These are phyloP conservation scores for Venturia asperata DNA, from an alignment of 2,329 filamentous ascomycete species.

Conservation along the genomic window DNA sequence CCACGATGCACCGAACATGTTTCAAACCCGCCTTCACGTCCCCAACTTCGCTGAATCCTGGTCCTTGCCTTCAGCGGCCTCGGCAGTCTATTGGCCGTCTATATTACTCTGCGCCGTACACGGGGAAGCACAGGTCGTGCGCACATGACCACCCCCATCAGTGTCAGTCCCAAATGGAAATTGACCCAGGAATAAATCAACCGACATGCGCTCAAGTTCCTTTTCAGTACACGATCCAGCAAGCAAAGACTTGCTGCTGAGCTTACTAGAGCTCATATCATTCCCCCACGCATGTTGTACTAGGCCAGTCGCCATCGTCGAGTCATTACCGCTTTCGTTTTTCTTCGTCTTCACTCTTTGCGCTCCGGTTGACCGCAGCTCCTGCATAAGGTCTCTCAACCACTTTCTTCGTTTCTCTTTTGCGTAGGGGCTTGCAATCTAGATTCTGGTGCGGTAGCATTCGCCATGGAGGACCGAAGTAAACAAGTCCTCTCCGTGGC, in stretches of 20 bases:
- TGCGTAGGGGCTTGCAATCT: background rate
- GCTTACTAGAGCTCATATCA: background rate
- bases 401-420: background rate
- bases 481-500: background rate
- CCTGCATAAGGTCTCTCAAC: background rate
- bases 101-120: background rate
- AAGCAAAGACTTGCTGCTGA: background rate
- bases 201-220: background rate
- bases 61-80: background rate
- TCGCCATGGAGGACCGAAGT: slow-evolving; percentile 17
- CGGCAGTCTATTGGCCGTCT: background rate
- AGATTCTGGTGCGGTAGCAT: slow-evolving; percentile 9
- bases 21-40: background rate
- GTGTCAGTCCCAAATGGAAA: background rate
- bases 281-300: background rate
- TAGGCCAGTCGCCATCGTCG: background rate
- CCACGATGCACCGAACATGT: slow-evolving; percentile 2
- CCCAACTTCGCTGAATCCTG: background rate
- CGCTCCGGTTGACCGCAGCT: background rate
- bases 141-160: slow-evolving; percentile 1
- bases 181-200: background rate
- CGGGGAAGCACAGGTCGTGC: background rate
- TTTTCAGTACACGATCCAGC: too few species aligned
- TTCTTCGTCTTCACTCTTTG: background rate
- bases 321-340: background rate